Percentiles rank a stretch among this genome's conserved stretches.
Conservation (phyloP, 1,139 yeast genomes). For the Hyphopichia burtonii region DNA sequence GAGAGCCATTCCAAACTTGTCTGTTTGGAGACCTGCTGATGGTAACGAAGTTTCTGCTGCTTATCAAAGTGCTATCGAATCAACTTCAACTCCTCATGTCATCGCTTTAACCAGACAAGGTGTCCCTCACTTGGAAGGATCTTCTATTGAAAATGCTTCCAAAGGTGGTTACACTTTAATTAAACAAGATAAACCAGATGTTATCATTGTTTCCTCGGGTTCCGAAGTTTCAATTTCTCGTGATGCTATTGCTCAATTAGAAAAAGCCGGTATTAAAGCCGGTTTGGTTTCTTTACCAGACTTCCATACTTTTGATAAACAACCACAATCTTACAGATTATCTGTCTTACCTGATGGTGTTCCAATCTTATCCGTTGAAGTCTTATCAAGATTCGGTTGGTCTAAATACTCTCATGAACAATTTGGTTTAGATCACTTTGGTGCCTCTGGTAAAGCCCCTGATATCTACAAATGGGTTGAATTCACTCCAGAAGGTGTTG, state of each 20-base stretch:
- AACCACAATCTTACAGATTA: slow-evolving; percentile 74
- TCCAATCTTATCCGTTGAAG: slow-evolving; percentile 94
- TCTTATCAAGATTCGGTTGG: slow-evolving; percentile 91
- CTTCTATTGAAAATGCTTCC: slow-evolving; percentile 84
- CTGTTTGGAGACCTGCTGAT: slow-evolving; percentile 99
- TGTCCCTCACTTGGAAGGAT: slow-evolving; percentile 94
- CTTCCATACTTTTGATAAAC: slow-evolving; percentile 84
- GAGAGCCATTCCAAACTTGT: slow-evolving; percentile 93
- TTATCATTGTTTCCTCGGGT: slow-evolving; percentile 88
- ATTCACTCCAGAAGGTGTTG: slow-evolving; percentile 92
- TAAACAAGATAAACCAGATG: slow-evolving; percentile 64
- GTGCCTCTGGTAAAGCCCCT: slow-evolving; percentile 92
- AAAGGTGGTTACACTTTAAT: slow-evolving; percentile 92
- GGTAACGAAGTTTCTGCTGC: slow-evolving; percentile 99
- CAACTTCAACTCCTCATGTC: slow-evolving; percentile 77
- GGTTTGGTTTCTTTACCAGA: slow-evolving; percentile 92
- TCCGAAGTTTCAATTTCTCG: slow-evolving; percentile 87
- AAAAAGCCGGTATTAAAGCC: slow-evolving; percentile 65
- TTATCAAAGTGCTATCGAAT: slow-evolving; percentile 73
- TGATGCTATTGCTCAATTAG: slow-evolving; percentile 73
- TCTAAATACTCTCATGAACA: slow-evolving; percentile 93
- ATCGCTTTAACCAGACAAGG: slow-evolving; percentile 96
- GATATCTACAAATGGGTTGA: slow-evolving; percentile 83
- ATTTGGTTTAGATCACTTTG: slow-evolving; percentile 93
- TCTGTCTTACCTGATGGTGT: slow-evolving; percentile 92